Base-by-base conservation (phyloP, 1,284 basidiomycete species). In the Trichosporon inkin region DNA sequence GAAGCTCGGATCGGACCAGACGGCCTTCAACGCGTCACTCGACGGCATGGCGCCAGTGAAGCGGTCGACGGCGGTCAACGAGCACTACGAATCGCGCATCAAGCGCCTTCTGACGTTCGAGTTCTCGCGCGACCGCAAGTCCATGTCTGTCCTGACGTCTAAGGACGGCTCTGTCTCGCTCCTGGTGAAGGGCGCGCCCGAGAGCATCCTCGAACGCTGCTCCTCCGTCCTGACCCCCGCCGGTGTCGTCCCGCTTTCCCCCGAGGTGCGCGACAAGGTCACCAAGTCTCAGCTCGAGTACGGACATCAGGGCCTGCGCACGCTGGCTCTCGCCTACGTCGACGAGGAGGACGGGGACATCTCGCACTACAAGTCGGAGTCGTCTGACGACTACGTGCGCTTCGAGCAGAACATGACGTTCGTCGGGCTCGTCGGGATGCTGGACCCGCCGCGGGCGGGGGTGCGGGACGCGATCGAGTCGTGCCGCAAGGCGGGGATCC, bases 101-200 rank as follows among this genome's bases (percentile, higher is more conserved):
- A 82, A 86, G 17, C 87, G 93, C 62, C 82, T 96, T 11, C 80
- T 95, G 65, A 98, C 94, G 2, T 94, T 99, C 73, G 95, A 98
- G 77, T 99, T 99, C 79, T 90, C 92, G 28, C 88, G 95, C 36
- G 96, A 99, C 78, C 89, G 95, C 75, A 99, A 98, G 81, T 94
- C 93, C 84, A 99, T 98, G 95, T 97, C 94, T 22, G 92, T 96
- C 38, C 85, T 98, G 53, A 87, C 90, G 53, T 24, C 28, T 2
- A 82, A 85, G 63, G 83, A 82, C 10, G 86, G 86, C 37, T 82
- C 70, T n/a, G 61, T 78, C 20, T 69, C 86, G 17, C 81, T 95
- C 2, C 88, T 93, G 71, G 92, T 90, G 74, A 99, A 99, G 79
- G 95, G 96, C 51, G 96, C 95, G 0, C 95, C 94, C 2, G 95